A percentile compares a stretch with the other conserved stretches of the same genome.
Conservation (phyloP, 768 basidiomycete species). For the Russula sp. region DNA sequence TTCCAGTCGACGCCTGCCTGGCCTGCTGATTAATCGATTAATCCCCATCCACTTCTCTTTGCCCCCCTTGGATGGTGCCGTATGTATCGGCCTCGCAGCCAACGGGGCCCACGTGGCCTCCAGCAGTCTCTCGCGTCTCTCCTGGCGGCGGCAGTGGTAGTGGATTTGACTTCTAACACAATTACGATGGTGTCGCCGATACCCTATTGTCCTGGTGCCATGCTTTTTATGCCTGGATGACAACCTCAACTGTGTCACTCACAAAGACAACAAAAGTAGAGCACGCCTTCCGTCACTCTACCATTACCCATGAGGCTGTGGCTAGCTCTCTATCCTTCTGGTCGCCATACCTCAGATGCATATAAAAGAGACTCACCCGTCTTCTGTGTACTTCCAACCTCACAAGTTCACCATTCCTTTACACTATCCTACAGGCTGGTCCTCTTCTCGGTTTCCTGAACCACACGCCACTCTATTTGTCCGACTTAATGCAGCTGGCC, state of each 20-base stretch:
- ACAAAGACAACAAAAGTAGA: not conserved
- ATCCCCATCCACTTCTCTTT: too few species aligned
- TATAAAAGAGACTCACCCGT: not conserved
- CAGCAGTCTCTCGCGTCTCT: too few species aligned
- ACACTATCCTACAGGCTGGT: conserved; percentile 5
- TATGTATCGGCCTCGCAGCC: too few species aligned
- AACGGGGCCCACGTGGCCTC: too few species aligned
- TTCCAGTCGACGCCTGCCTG: not conserved
- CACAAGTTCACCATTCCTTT: not conserved
- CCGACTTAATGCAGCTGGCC: conserved; percentile 47
- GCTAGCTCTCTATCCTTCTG: not conserved
- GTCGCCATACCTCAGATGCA: not conserved
- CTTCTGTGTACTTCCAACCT: not conserved
- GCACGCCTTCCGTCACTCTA: not conserved
- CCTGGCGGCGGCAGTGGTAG: too few species aligned
- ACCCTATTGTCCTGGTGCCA: not conserved
- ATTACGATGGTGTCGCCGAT: too few species aligned
- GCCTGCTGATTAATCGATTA: not conserved
- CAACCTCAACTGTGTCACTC: not conserved
- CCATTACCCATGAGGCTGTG: not conserved
- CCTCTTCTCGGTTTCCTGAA: conserved; percentile 22
- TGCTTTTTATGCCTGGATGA: not conserved
- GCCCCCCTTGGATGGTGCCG: too few species aligned
- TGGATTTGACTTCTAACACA: too few species aligned
- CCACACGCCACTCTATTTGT: conserved; percentile 72